A percentile compares a stretch with the other conserved stretches of the same genome.
These are phyloP conservation scores for Leishmania braziliensis DNA, from an alignment of 208 protist species.

Conservation along the genomic window DNA sequence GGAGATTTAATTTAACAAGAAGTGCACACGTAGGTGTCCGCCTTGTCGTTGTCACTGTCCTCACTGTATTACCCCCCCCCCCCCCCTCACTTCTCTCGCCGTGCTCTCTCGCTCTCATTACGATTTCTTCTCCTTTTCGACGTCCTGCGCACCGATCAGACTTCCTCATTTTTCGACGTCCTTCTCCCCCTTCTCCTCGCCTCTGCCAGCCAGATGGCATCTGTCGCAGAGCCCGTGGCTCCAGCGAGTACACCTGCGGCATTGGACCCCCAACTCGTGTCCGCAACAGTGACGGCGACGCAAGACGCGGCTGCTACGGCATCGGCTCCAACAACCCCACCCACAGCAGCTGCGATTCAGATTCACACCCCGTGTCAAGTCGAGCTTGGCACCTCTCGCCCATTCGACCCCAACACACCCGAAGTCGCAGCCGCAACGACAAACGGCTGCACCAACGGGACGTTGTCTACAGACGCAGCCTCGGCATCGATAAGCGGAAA, in stretches of 20 bases:
- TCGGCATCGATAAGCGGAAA: not conserved
- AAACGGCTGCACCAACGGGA: not conserved
- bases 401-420: not conserved
- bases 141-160: not conserved
- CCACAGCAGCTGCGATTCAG: conserved; percentile 1
- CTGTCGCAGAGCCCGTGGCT: not conserved
- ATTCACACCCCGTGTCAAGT: conserved; percentile 24
- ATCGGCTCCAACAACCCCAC: not conserved
- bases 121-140: not conserved
- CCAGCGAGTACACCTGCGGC: not conserved
- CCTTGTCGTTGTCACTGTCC: not conserved
- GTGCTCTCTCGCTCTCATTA: not conserved
- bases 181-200: not conserved
- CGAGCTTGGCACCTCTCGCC: conserved; percentile 8
- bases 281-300: not conserved
- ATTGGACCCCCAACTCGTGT: not conserved
- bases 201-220: not conserved
- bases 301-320: not conserved
- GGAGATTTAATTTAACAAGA: not conserved
- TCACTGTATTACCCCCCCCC: not conserved
- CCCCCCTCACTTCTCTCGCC: not conserved
- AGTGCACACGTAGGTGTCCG: not conserved
- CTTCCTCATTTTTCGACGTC: not conserved
- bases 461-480: not conserved
- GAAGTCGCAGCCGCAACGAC: not conserved